Percentiles rank a stretch among this genome's conserved stretches.
phyloP scores from a whole-genome alignment of 768 basidiomycete genomes.

The Boletus sp. region DNA sequence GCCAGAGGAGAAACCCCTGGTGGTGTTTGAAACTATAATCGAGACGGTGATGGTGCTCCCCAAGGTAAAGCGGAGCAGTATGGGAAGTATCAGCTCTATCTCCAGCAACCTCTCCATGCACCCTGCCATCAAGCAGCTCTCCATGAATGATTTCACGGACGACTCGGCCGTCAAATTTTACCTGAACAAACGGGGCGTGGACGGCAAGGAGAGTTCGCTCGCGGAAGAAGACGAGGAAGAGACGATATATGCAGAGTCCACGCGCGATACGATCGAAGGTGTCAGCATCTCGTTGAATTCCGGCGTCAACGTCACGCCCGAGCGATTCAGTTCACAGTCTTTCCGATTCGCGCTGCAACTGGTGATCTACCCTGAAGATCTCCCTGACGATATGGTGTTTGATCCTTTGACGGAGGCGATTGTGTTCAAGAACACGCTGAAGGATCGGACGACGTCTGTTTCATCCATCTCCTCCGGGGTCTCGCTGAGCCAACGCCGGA shows the following conservation, averaged over 20 bases:
- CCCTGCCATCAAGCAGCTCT: constrained; percentile 89
- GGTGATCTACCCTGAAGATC: constrained; percentile 82
- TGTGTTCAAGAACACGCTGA: constrained; percentile 75
- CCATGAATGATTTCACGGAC: constrained; percentile 97
- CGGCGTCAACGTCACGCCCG: constrained; percentile 50
- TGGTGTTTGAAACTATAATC: constrained; percentile 82
- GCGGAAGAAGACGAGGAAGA: constrained; percentile 45
- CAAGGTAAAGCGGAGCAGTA: constrained; percentile 88
- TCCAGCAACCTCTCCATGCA: constrained; percentile 90
- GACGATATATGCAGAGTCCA: constrained; percentile 37
- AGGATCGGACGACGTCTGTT: constrained; percentile 46
- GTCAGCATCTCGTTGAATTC: constrained; percentile 18
- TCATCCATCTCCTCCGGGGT: constrained; percentile 48
- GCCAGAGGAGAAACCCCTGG: constrained; percentile 76
- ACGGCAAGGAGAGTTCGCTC: constrained; percentile 43
- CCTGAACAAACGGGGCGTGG: constrained; percentile 61
- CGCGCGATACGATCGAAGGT: constrained; percentile 30
- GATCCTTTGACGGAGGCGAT: constrained; percentile 92
- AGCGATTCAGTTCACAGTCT: constrained; percentile 80
- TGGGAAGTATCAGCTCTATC: constrained; percentile 93
- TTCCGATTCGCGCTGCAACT: constrained; percentile 84
- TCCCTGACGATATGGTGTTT: constrained; percentile 94
- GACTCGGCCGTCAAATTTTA: constrained; percentile 98
- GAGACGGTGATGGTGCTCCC: constrained; percentile 77
- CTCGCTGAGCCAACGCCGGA: constrained; percentile 61